Evolutionary conservation across 108 stramenopile species (phyloP).

Genomic region (Nitzschia sp.): DNA sequence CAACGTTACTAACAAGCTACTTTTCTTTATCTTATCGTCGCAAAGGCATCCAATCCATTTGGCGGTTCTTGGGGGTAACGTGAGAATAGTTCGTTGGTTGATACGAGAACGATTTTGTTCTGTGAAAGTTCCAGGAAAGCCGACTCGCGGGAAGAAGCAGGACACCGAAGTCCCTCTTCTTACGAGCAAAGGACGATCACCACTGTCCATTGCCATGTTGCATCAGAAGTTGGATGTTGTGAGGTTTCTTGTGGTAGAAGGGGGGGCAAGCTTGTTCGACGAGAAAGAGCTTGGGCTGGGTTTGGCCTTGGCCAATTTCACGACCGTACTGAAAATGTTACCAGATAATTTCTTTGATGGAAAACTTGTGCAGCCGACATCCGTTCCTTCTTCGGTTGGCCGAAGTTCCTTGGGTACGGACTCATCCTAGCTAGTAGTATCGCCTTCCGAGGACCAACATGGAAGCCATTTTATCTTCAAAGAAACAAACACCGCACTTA

Average conservation of each 20-base stretch:
- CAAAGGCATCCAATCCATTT: constrained; percentile 61
- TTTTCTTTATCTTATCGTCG: no score
- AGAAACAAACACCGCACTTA: no score
- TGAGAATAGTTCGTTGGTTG: constrained; percentile 52
- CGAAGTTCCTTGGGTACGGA: neutral
- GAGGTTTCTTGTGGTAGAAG: constrained; percentile 56
- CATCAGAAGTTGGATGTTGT: constrained; percentile 45
- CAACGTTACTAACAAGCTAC: no score
- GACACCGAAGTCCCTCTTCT: constrained; percentile 20
- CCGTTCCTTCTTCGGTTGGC: neutral
- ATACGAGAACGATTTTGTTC: constrained; percentile 46
- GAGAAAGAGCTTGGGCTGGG: constrained; percentile 37
- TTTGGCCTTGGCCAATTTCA: constrained; percentile 22
- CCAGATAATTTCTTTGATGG: constrained; percentile 21
- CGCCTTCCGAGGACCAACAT: no score
- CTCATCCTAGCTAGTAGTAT: no score
- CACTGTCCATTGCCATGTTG: constrained; percentile 53
- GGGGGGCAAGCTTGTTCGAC: constrained; percentile 40
- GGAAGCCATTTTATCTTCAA: no score
- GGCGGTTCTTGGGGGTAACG: constrained; percentile 47
- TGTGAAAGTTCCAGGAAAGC: neutral
- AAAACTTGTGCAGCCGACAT: neutral
- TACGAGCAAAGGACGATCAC: constrained; percentile 59
- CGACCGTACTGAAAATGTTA: constrained; percentile 18
- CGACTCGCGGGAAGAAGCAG: constrained; percentile 13